These are phyloP conservation scores for Pleurozium schreberi DNA, from an alignment of 225 moss, liverwort and hornwort species.

Conservation along the genomic window DNA sequence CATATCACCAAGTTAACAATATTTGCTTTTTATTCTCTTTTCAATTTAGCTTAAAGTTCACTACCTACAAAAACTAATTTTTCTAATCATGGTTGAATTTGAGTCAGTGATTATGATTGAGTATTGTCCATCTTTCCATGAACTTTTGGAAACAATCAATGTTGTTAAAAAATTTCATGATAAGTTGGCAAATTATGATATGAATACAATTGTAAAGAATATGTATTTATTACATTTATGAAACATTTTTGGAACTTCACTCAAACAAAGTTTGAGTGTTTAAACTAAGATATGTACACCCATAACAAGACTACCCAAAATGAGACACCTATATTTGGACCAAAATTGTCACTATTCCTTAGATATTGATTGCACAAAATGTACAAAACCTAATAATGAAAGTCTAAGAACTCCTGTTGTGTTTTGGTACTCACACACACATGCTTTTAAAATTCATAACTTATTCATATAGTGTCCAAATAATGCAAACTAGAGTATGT, in stretches of 20 bases:
- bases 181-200: background rate
- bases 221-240: background rate
- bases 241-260: too few species aligned
- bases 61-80: background rate
- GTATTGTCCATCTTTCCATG: background rate
- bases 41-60: too few species aligned
- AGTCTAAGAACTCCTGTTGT: background rate
- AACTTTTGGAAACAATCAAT: background rate
- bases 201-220: background rate
- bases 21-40: too few species aligned
- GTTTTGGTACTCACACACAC: background rate
- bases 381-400: background rate
- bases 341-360: background rate
- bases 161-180: background rate
- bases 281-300: background rate
- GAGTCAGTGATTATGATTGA: background rate
- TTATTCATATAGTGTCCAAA: background rate
- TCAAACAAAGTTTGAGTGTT: background rate
- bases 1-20: background rate
- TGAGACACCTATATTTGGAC: background rate
- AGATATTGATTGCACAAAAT: background rate
- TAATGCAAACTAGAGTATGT: background rate
- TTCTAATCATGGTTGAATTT: background rate
- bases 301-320: background rate
- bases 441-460: background rate